A percentile compares a stretch with the other conserved stretches of the same genome.
Evolutionary conservation across 768 basidiomycete species (phyloP).

Genomic region (Inosperma sp.): DNA sequence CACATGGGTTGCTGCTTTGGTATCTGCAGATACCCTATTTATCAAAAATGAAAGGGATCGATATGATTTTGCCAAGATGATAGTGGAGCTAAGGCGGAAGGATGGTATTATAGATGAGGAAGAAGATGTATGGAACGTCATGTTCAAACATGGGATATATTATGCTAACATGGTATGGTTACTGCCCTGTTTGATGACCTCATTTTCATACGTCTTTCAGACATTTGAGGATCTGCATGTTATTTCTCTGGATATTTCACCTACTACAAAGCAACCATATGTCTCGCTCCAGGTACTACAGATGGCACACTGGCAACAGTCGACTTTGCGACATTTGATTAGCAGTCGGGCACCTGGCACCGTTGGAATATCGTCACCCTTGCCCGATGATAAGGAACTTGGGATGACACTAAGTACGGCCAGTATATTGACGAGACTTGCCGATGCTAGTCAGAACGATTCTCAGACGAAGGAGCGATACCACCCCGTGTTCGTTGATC

Average conservation of each 20-base stretch:
- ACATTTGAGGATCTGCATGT: slow-evolving; percentile 71
- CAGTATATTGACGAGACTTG: slow-evolving; percentile 40
- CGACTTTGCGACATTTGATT: slow-evolving; percentile 58
- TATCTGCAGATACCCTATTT: slow-evolving; percentile 79
- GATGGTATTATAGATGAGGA: slow-evolving; percentile 53
- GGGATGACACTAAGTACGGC: slow-evolving; percentile 54
- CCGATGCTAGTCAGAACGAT: slow-evolving; percentile 16
- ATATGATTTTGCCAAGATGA: slow-evolving; percentile 69
- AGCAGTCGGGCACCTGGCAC: slow-evolving; percentile 40
- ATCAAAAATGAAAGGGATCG: slow-evolving; percentile 72
- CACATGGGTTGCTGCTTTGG: slow-evolving; percentile 65
- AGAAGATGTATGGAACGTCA: slow-evolving; percentile 61
- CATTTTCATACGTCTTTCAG: slow-evolving; percentile 35
- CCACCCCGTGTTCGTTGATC: slow-evolving; percentile 64
- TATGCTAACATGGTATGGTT: slow-evolving; percentile 77
- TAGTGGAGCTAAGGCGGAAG: slow-evolving; percentile 69
- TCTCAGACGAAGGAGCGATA: slow-evolving; percentile 37
- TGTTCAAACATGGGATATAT: slow-evolving; percentile 77
- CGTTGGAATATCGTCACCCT: slow-evolving; percentile 26
- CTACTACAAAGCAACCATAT: slow-evolving; percentile 61
- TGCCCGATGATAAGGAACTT: slow-evolving; percentile 58
- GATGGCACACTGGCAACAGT: slow-evolving; percentile 75
- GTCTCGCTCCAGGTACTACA: slow-evolving; percentile 67
- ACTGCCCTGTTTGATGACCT: too few relatives aligned
- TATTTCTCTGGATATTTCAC: slow-evolving; percentile 73